Base-by-base conservation (phyloP, 768 basidiomycete genomes). In the Jaapia argillacea region DNA sequence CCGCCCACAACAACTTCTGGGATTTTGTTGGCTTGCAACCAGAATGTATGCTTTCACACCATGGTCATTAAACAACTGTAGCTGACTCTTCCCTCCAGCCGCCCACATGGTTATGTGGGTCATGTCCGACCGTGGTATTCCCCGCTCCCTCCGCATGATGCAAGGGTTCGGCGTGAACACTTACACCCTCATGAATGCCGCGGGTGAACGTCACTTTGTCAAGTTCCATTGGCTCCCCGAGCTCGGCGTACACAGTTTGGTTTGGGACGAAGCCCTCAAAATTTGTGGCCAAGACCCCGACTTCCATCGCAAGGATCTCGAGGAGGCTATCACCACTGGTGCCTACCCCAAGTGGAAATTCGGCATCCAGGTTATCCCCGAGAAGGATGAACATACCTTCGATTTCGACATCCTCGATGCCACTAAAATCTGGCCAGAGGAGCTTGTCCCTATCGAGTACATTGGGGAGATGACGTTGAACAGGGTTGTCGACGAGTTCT, bases 261-360 rank as follows among this genome's bases (percentile, higher is more conserved):
- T 84, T 4, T 94, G 91, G 89, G 90, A 94, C 48, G 91, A 96
- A 52, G 85, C 85, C 1, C 66, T 93, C 47, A 92, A 92, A 58
- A 73, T 93, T 31, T 48, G 51, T 13, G 85, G 86, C 0, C 86
- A 90, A 58, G 90, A 93, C 59, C 89, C 91, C 26, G 89, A 92
- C 59, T 93, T 86, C 62, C 89, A 91, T 49, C 77, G 88, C 24
- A 84, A 90, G 55, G 89, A 93, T 55, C 63, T 93, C 2, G 74
- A 76, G 41, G 90, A 92, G 52, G 89, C 90, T 4, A 91, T 94
- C 48, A 65, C 76, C 26, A 71, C 65, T 24, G 86, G 82, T 3
- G 68, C 70, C 2, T 81, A 68, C 54, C 79, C 91, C 5, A 83
- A 75, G 56, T 94, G 82, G 81, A 81, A 76, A 42, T 70, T 94